Evolutionary conservation across 2,329 filamentous ascomycete genomes (phyloP), one percentile per base, ranked within the genome.

Genomic region (Aurifilum marmelostoma): DNA sequence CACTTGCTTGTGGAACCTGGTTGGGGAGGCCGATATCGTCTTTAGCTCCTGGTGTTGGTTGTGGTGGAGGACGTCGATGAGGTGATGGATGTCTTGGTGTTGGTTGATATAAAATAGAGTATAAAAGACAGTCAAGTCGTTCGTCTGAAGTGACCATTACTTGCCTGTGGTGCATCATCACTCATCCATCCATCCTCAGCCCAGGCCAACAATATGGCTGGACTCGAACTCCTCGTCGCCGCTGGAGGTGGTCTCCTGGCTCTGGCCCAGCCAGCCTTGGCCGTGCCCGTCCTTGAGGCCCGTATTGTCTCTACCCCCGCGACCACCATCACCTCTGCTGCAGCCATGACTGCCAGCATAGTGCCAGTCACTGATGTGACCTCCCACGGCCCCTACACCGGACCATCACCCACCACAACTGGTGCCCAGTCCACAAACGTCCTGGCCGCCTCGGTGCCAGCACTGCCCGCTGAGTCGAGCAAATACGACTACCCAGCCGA

Each of bases 401-500:
- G 92, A 2, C 85, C 85, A 0, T 80, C 90, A 0, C 78, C 83
- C 0, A 92, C 90, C 0, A 91, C 88, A 0, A 93, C 88, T 0
- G 92, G 92, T 4, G 92, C 92, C 29, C 77, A 91, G 2, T 85
- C 84, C 9, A 90, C 85, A 3, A 81, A 80, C 0, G 83, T 88
- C 0, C 71, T 89, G 0, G 88, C 86, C 0, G 78, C 87, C 0
- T 86, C 85, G 1, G 85, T 95, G 63, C 79, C 86, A 0, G 81
- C 85, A 0, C 76, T 86, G 0, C 88, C 89, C 14, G 84, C 89
- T 0, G 84, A 85, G 39, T 83, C 86, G 0, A 87, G 85, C 9
- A 89, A 89, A 4, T 90, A 88, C 50, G 86, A 87, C 62, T 96
- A 96, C 76, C 90, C 90, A 12, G 86, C 88, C 9, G 85, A 94